These are phyloP conservation scores for Cystobasidium sp. DNA, from an alignment of 1,284 basidiomycete species.

Conservation along the genomic window DNA sequence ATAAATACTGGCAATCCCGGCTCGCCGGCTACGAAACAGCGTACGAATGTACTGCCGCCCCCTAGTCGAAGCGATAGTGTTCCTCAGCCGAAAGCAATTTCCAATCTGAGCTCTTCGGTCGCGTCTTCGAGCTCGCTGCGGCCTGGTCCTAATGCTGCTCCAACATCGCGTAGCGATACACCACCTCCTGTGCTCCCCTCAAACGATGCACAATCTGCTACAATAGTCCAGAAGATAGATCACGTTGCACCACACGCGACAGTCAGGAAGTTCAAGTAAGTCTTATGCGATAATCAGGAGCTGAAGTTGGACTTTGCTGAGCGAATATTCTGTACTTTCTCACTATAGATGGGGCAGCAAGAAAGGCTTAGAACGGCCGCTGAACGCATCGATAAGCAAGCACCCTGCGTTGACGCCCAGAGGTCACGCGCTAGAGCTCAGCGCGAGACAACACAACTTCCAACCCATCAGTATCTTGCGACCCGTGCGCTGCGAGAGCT, in stretches of 20 bases:
- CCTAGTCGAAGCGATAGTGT: constrained; percentile 21
- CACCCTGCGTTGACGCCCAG: background rate
- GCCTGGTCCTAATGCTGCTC: background rate
- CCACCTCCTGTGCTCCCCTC: constrained; percentile 6
- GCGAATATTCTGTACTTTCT: background rate
- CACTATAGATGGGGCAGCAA: constrained; percentile 40
- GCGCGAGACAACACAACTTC: constrained; percentile 72
- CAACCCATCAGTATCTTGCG: constrained; percentile 86
- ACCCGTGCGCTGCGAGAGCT: constrained; percentile 90
- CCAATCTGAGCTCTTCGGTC: constrained; percentile 9
- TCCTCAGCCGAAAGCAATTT: constrained; percentile 12
- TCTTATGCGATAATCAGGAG: background rate
- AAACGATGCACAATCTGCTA: constrained; percentile 29
- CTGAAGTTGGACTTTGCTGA: background rate
- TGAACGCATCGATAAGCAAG: constrained; percentile 39
- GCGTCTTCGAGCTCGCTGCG: constrained; percentile 5
- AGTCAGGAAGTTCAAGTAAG: constrained; percentile 40
- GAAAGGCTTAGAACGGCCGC: constrained; percentile 40
- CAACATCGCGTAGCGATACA: background rate
- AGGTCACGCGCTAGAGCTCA: constrained; percentile 40
- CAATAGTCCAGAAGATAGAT: constrained; percentile 37
- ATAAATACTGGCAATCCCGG: constrained; percentile 42
- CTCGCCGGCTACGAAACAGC: constrained; percentile 21
- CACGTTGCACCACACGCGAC: constrained; percentile 29
- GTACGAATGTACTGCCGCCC: constrained; percentile 19